These are phyloP conservation scores for Plectosphaerella plurivora DNA, from an alignment of 2,329 filamentous ascomycete species.

Conservation along the genomic window DNA sequence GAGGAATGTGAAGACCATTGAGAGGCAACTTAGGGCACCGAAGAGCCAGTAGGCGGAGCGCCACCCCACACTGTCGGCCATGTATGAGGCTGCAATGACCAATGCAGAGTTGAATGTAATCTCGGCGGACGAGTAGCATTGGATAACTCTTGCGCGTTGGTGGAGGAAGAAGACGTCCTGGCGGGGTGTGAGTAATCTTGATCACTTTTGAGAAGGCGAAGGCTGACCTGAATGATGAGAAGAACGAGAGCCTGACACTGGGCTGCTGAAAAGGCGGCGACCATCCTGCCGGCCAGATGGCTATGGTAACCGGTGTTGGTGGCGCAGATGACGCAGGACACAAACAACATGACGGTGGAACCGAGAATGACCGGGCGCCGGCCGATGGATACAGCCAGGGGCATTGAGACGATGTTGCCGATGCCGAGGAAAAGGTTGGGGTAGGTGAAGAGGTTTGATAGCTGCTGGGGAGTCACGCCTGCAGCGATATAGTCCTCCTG, in stretches of 20 bases:
- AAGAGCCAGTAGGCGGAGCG: constrained; percentile 8
- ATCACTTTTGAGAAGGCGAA: no score
- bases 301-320: constrained; percentile 8
- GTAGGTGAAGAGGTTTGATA: constrained; percentile 22
- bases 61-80: constrained; percentile 5
- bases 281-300: constrained; percentile 6
- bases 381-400: constrained; percentile 24
- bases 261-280: constrained; percentile 4
- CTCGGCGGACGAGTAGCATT: constrained; percentile 6
- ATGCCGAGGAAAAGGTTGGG: constrained; percentile 20
- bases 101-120: constrained; percentile 5
- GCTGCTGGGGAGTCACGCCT: constrained; percentile 8
- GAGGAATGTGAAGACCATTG: constrained; percentile 6
- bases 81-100: constrained; percentile 5
- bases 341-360: constrained; percentile 20
- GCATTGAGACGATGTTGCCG: constrained; percentile 26
- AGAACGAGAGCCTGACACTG: constrained; percentile 7
- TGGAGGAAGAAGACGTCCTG: constrained; percentile 8
- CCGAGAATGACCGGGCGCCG: constrained; percentile 23
- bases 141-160: constrained; percentile 6
- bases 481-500: constrained; percentile 14
- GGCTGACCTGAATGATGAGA: constrained; percentile 4
- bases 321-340: constrained; percentile 13
- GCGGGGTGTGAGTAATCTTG: not conserved
- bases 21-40: constrained; percentile 2